Base-by-base conservation (phyloP, 1,139 yeast genomes). In the Yamadazyma trypodendri region DNA sequence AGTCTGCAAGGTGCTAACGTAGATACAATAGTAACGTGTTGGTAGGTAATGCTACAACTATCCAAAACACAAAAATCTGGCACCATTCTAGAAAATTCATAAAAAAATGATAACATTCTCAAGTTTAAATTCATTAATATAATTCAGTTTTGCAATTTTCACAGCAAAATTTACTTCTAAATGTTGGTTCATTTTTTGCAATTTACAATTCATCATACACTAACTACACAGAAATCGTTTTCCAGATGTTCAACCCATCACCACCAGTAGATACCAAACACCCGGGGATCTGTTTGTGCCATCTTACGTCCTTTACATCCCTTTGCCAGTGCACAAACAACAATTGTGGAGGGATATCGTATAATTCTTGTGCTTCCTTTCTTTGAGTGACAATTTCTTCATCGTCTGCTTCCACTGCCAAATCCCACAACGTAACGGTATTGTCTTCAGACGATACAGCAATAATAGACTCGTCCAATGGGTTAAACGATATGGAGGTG, bases 271-370 rank as follows among this genome's bases (percentile, higher is more conserved):
- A 83, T 12, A 89, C 88, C 58, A 94, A 73, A 52, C 95, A 84
- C 33, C 98, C 98, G 4, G 98, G 98, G 45, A 94, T 87, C 66
- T 94, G 98, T 56, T 72, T 79, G 63, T 92, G 97, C 97, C 98
- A 92, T 65, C 95, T 87, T 31, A 90, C 96, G 60, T 92, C 99
- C 69, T 92, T 92, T 38, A 92, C 97, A 55, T 90, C 94, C 53
- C 83, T 82, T 69, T 94, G 98, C 97, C 97, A 92, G 60, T 92
- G 99, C 35, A 92, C 96, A 68, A 92, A 92, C 59, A 92, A 72
- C 54, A 94, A 75, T 63, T 92, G 99, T 18, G 97, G 94, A 24
- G 99, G 99, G 49, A 92, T 87, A 52, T 86, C 95, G 49, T 82
- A 84, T 50, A 92, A 72, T 51, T 88, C 97, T 52, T 82, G 81